These are phyloP conservation scores for Scytalidium sp. DNA, from an alignment of 2,329 filamentous ascomycete species.

Conservation along the genomic window DNA sequence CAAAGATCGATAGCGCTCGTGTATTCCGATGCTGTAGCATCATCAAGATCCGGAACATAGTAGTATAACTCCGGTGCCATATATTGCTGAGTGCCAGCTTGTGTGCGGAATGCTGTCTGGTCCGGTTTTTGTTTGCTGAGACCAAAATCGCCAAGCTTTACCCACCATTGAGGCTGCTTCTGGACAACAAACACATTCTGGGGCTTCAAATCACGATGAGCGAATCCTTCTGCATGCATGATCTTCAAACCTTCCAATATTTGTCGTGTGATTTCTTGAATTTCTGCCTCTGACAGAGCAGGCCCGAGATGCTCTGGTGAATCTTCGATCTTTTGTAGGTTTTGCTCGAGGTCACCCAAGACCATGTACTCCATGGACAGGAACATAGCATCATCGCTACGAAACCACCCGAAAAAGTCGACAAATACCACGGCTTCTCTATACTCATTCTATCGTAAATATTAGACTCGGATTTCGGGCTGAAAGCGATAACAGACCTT, in stretches of 20 bases:
- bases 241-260: constrained; percentile 29
- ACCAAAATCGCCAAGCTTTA: constrained; percentile 38
- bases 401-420: constrained; percentile 34
- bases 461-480: neutral
- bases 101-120: constrained; percentile 8
- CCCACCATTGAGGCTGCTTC: constrained; percentile 29
- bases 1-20: constrained; percentile 13
- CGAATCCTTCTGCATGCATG: constrained; percentile 33
- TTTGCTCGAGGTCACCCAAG: constrained; percentile 25
- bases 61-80: constrained; percentile 15
- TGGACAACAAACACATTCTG: constrained; percentile 30
- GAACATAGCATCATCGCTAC: constrained; percentile 24
- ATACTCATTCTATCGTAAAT: neutral
- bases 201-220: constrained; percentile 36
- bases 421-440: constrained; percentile 18
- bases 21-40: constrained; percentile 2
- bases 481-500: neutral
- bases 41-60: constrained; percentile 1
- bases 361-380: constrained; percentile 37
- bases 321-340: too few species aligned
- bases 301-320: neutral
- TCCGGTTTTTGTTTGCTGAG: constrained; percentile 27
- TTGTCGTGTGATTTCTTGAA: constrained; percentile 24
- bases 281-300: constrained; percentile 17
- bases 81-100: constrained; percentile 12